Percentiles rank a stretch among this genome's conserved stretches.
Conservation (phyloP, 2,329 filamentous ascomycete species). For the Aspergillus neoniger region DNA sequence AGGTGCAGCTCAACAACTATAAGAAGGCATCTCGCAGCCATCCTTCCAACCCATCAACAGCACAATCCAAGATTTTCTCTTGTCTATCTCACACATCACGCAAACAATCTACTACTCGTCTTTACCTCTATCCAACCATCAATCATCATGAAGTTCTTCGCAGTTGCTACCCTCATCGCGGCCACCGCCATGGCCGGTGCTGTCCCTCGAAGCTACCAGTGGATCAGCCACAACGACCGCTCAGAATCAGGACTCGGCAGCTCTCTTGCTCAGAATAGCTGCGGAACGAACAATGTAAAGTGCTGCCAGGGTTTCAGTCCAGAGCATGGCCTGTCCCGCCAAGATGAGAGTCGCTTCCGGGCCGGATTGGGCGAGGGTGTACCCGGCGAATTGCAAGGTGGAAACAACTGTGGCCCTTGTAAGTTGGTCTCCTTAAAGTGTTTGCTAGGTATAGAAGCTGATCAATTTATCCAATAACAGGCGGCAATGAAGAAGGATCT, state of each 20-base stretch:
- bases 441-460: background rate
- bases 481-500: background rate
- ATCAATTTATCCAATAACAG: background rate
- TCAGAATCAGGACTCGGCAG: slow-evolving; percentile 7
- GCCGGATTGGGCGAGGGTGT: background rate
- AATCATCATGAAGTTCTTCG: slow-evolving; percentile 33
- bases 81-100: background rate
- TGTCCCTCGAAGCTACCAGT: background rate
- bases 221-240: background rate
- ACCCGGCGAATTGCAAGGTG: background rate
- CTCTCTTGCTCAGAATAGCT: slow-evolving; percentile 9
- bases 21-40: no score
- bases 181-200: slow-evolving; percentile 13
- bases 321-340: background rate
- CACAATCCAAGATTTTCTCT: background rate
- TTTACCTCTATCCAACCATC: background rate
- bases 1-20: no score
- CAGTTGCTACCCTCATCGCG: slow-evolving; percentile 25
- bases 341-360: background rate
- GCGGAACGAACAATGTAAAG: background rate
- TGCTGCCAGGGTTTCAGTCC: background rate
- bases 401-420: background rate
- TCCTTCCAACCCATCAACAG: background rate
- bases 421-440: background rate
- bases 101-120: no score